These are phyloP conservation scores for Fusarium sp. DNA, from an alignment of 2,329 filamentous ascomycete species.

Conservation along the genomic window DNA sequence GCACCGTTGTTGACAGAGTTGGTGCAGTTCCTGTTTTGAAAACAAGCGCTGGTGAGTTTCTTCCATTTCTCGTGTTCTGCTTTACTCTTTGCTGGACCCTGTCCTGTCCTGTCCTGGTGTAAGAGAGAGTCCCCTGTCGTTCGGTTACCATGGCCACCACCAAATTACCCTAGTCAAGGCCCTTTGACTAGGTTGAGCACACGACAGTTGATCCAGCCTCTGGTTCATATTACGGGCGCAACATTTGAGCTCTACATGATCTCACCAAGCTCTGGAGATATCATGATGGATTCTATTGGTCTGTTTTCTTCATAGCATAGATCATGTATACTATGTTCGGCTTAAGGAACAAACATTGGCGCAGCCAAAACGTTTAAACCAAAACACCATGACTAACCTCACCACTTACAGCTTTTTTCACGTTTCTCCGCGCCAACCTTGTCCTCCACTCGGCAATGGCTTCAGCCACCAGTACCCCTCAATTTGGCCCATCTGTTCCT, in stretches of 20 bases:
- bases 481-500: slow-evolving; percentile 64
- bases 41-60: slow-evolving; percentile 70
- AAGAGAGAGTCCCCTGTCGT: slow-evolving; percentile 33
- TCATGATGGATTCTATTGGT: neutral
- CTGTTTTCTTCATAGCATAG: slow-evolving; percentile 2
- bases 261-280: neutral
- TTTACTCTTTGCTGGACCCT: slow-evolving; percentile 12
- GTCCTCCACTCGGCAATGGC: slow-evolving; percentile 75
- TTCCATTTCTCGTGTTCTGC: slow-evolving; percentile 25
- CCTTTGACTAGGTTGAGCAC: slow-evolving; percentile 9
- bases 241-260: slow-evolving; percentile 7
- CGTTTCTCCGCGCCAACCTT: slow-evolving; percentile 83
- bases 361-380: neutral
- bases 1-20: slow-evolving; percentile 66
- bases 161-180: slow-evolving; percentile 24
- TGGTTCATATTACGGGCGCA: slow-evolving; percentile 1
- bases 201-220: slow-evolving; percentile 11
- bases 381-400: slow-evolving; percentile 38
- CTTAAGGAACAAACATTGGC: slow-evolving; percentile 3
- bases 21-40: slow-evolving; percentile 70
- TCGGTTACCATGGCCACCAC: slow-evolving; percentile 43
- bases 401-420: slow-evolving; percentile 77
- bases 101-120: slow-evolving; percentile 10
- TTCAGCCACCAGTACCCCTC: slow-evolving; percentile 74
- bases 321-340: neutral